Percentiles rank a stretch among this genome's conserved stretches.
Evolutionary conservation across 1,139 yeast species (phyloP).

Genomic region (Yarrowia galli): DNA sequence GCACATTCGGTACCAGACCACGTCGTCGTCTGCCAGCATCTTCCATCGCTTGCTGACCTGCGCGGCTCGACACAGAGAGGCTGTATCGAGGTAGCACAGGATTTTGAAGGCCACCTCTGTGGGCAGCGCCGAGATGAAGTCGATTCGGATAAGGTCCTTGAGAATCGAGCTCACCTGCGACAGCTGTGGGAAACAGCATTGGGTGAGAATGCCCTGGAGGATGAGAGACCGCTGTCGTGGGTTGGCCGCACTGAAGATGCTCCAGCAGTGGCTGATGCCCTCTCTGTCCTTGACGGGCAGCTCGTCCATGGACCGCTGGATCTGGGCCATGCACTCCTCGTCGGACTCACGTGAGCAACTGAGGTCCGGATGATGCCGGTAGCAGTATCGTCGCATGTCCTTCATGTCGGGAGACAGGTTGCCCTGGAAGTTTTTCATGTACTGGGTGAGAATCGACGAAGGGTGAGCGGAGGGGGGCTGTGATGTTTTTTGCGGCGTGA

Average conservation of each 20-base stretch:
- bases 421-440: conserved; percentile 37
- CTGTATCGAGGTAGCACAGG: conserved; percentile 87
- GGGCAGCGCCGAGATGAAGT: conserved; percentile 85
- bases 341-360: conserved; percentile 76
- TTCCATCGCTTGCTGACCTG: conserved; percentile 91
- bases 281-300: conserved; percentile 72
- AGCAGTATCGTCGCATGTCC: conserved; percentile 61
- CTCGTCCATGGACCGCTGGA: conserved; percentile 57
- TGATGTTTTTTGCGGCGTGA: not conserved
- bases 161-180: conserved; percentile 84
- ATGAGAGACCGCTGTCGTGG: conserved; percentile 73
- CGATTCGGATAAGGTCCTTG: conserved; percentile 79
- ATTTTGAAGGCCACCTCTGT: conserved; percentile 84
- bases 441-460: conserved; percentile 33
- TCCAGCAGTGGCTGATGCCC: conserved; percentile 78
- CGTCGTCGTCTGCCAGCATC: conserved; percentile 87
- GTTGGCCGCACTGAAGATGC: conserved; percentile 76
- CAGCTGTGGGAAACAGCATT: conserved; percentile 94
- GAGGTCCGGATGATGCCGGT: conserved; percentile 89
- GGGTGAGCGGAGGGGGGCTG: conserved; percentile 36
- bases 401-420: conserved; percentile 36
- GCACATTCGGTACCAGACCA: conserved; percentile 98
- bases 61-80: conserved; percentile 89
- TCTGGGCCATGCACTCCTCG: conserved; percentile 65
- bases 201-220: conserved; percentile 81